phyloP scores from a whole-genome alignment of 2,329 filamentous ascomycete genomes.

The Pseudocercospora macadamiae region DNA sequence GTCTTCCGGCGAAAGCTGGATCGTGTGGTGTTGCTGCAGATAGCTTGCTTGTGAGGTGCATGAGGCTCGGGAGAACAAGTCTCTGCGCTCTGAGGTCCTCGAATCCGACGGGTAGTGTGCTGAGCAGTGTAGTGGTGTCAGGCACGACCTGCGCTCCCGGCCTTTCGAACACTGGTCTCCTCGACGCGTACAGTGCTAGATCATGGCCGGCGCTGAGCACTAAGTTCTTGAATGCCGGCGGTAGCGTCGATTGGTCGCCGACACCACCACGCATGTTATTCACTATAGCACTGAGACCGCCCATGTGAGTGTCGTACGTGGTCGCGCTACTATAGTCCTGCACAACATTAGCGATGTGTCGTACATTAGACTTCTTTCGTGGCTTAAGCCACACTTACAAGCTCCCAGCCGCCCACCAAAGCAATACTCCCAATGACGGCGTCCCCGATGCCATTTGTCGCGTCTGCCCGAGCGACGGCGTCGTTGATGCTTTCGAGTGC shows the following conservation, averaged over 20 bases:
- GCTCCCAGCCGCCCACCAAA: slow-evolving; percentile 28
- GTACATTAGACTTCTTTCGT: neutral
- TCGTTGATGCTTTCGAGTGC: slow-evolving; percentile 26
- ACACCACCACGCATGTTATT: slow-evolving; percentile 24
- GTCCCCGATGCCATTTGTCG: slow-evolving; percentile 17
- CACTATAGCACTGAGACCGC: slow-evolving; percentile 24
- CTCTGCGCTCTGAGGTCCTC: slow-evolving; percentile 16
- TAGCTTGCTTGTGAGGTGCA: slow-evolving; percentile 18
- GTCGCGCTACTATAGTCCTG: slow-evolving; percentile 24
- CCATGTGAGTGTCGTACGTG: slow-evolving; percentile 28
- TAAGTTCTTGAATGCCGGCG: slow-evolving; percentile 17
- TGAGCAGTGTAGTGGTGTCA: slow-evolving; percentile 5
- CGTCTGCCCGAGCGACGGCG: slow-evolving; percentile 17
- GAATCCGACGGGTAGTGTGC: slow-evolving; percentile 15
- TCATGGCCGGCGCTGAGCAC: slow-evolving; percentile 24
- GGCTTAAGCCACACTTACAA: slow-evolving; percentile 21
- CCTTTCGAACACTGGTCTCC: slow-evolving; percentile 19
- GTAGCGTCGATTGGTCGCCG: slow-evolving; percentile 15
- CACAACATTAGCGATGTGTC: slow-evolving; percentile 9
- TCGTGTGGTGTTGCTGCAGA: slow-evolving; percentile 10
- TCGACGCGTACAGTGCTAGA: slow-evolving; percentile 21
- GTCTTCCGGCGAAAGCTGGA: slow-evolving; percentile 6
- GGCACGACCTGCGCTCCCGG: neutral
- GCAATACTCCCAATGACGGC: slow-evolving; percentile 25
- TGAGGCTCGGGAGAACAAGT: slow-evolving; percentile 20